phyloP scores from a whole-genome alignment of 1,139 yeast species.

The Yamadazyma dushanensis region DNA sequence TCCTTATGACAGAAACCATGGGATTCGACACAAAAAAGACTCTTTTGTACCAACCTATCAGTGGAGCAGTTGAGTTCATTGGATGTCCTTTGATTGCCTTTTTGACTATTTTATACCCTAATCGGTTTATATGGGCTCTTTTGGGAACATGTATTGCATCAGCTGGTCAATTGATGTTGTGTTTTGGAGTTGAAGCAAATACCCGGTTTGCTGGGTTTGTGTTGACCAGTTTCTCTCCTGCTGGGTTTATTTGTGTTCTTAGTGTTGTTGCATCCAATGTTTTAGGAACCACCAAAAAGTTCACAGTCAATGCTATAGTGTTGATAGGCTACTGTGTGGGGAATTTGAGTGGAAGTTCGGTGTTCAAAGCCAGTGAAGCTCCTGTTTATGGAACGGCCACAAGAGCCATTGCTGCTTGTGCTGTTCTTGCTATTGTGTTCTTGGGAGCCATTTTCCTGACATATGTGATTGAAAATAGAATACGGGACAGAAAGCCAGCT shows the following conservation, averaged over 20 bases:
- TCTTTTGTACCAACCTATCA: constrained; percentile 34
- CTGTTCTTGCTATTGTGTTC: constrained; percentile 23
- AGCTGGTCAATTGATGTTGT: constrained; percentile 48
- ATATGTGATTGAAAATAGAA: constrained; percentile 27
- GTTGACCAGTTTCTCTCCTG: constrained; percentile 26
- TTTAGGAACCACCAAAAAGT: constrained; percentile 71
- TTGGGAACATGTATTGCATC: constrained; percentile 36
- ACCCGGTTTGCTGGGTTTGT: constrained; percentile 46
- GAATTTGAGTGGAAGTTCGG: constrained; percentile 71
- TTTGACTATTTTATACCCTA: constrained; percentile 25
- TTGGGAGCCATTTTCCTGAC: constrained; percentile 28
- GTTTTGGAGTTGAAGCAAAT: constrained; percentile 37
- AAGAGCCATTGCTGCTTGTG: constrained; percentile 34
- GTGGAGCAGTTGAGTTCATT: constrained; percentile 39
- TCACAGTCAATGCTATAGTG: constrained; percentile 57
- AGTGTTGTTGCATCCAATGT: constrained; percentile 55
- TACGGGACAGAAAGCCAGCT: constrained; percentile 24
- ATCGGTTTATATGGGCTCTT: constrained; percentile 46
- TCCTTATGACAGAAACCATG: constrained; percentile 44
- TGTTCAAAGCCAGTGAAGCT: constrained; percentile 53
- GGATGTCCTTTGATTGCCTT: constrained; percentile 42
- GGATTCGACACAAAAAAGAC: constrained; percentile 34
- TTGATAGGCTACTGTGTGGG: constrained; percentile 69
- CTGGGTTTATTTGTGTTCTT: constrained; percentile 49
- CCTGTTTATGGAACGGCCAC: constrained; percentile 54